Evolutionary conservation across 176 grass and related monocot species (phyloP), one percentile per base, ranked within the genome.

Genomic region (Melocanna baccifera): DNA sequence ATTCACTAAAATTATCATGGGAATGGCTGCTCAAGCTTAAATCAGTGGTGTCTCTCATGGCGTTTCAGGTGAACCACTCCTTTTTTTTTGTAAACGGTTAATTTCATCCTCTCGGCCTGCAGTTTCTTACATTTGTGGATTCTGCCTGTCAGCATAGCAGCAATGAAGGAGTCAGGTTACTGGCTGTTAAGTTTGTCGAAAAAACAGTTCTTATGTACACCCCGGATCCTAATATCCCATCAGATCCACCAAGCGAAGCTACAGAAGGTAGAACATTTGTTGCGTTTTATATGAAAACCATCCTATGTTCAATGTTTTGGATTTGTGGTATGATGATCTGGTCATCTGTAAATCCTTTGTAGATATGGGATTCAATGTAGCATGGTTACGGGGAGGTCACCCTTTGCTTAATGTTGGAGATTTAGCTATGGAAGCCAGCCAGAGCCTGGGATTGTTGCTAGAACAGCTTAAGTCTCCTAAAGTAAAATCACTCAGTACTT

Each of bases 381-480:
- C 93, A 64, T 98, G 92, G 96, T 83, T 98, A 86, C 91, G 83
- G 59, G 95, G 91, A 78, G 96, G 96, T 57, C 96, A 98, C 85
- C 85, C 96, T 84, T 76, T 95, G 71, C 96, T 98, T 85, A 90
- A 89, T 83, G 64, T 95, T 69, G 80, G 92, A 79, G 96, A 98
- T 72, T 78, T 98, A 81, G 87, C 96, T 50, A 90, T 91, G 87
- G 92, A 98, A 88, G 96, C 96, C 58, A 95, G 89, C 84, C 96
- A 98, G 80, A 95, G 79, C 85, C 90, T 98, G 19, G 92, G 96
- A 84, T 84, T 91, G 77, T 90, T 95, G 72, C 91, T 98, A 64
- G 96, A 98, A 66, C 92, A 98, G 62, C 92, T 98, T 61, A 93
- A 92, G 71, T 83, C 82, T 79, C 96, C 87, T 82, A 92, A 93